phyloP scores from a whole-genome alignment of 768 basidiomycete species.

The Naematelia aurantialba region DNA sequence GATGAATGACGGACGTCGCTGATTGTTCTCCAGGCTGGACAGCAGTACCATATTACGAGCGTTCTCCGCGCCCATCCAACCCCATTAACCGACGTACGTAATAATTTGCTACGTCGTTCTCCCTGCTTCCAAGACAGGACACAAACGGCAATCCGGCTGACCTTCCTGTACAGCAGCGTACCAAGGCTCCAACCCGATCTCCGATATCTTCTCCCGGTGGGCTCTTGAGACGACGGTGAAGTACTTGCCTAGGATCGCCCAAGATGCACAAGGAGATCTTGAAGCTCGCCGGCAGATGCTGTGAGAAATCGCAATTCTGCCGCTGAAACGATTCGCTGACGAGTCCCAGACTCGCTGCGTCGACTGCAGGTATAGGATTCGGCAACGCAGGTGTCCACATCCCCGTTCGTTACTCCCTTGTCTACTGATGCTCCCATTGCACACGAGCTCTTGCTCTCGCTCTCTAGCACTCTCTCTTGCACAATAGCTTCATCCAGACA shows the following conservation, averaged over 20 bases:
- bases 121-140: not conserved
- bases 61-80: conserved; percentile 81
- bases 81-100: conserved; percentile 81
- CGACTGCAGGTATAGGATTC: conserved; percentile 85
- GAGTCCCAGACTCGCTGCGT: conserved; percentile 68
- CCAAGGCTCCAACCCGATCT: conserved; percentile 56
- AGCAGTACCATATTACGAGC: conserved; percentile 65
- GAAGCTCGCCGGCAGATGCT: conserved; percentile 90
- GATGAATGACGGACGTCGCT: too few relatives aligned
- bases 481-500: too few relatives aligned
- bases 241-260: conserved; percentile 80
- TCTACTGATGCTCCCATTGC: not conserved
- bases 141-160: too few relatives aligned
- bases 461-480: too few relatives aligned
- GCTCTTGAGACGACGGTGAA: conserved; percentile 83
- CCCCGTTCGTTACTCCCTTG: conserved; percentile 53
- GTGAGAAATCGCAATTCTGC: conserved; percentile 54
- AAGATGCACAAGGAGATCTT: conserved; percentile 64
- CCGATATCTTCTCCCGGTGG: conserved; percentile 92
- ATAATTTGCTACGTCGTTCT: too few relatives aligned
- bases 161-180: conserved; percentile 29
- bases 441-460: not conserved
- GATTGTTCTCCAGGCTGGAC: conserved; percentile 20
- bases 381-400: conserved; percentile 48
- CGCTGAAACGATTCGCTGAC: not conserved